Evolutionary conservation across 805 yeast genomes (phyloP), one percentile per base, ranked within the genome.

Genomic region (Hanseniaspora taiwanica): DNA sequence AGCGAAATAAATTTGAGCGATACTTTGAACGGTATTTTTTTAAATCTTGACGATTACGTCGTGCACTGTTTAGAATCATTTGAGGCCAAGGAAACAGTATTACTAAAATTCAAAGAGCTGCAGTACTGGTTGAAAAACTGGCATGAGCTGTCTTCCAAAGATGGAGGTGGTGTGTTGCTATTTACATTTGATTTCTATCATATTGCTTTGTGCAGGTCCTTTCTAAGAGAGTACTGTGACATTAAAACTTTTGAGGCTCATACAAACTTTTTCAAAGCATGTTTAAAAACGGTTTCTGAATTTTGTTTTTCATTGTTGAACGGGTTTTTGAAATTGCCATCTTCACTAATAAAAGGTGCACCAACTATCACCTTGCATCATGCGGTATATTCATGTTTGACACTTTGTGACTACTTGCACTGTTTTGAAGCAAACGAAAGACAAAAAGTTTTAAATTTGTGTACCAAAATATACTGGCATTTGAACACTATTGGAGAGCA

Each of bases 401-500:
- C 75, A 0, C 54, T 75, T 19, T 69, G 72, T 48, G 76, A 72
- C 37, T 66, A 61, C 44, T 52, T 72, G 14, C 59, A 58, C 38
- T 52, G 59, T 45, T 63, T 67, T 55, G 57, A 58, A 25, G 52
- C 59, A n/a, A 66, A 68, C 42, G 41, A 42, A 12, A 64, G 62
- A 40, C 63, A 63, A 18, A 60, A 56, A 42, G 52, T 71, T 2
- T 48, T 74, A 35, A 69, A 60, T 44, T 50, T 72, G 9, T 71
- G 76, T 35, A 66, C 78, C 0, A 63, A 63, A 40, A 66, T 71
- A 7, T 75, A 74, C 45, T 75, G 79, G 79, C 75, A 71, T 46
- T 53, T 75, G 44, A 72, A 69, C 44, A 66, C 71, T 21, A 67
- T 72, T 44, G 79, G 79, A 2, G 76, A 72, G 43, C 65, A 66